Evolutionary conservation across 345 rosid species (phyloP), one percentile per base, ranked within the genome.

Genomic region (Arabidopsis suecica): DNA sequence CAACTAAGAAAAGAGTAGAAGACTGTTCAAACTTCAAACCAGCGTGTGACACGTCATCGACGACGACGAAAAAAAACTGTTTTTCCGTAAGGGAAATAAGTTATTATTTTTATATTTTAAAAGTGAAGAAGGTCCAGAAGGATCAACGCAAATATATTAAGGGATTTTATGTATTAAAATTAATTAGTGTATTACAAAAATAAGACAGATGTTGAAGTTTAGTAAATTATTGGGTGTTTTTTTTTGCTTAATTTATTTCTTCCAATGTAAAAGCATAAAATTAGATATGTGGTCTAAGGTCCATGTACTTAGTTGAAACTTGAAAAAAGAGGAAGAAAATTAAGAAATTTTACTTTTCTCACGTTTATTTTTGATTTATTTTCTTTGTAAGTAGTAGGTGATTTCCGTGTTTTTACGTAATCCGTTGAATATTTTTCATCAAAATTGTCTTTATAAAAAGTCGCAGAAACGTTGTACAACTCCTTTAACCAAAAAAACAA

Each of bases 1-100:
- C 81, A 84, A 91, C 66, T 89, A 25, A 45, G 47, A 8, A 32
- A 22, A 11, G 58, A n/a, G 28, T 55, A 8, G 5, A 61, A 65
- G 44, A 69, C 53, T 45, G 32, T 37, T 76, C 79, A 53, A 61
- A 75, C 11, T 22, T 75, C 80, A 62, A 63, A 76, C 37, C 48
- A 69, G 50, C 66, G 59, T 50, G 45, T 70, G 80, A 47, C 76
- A 77, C 76, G 76, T 77, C 66, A 25, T 47, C 5, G 14, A 53
- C 1, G 12, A 47, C 51, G 20, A 45, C 18, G 45, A 41, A 9
- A 16, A 8, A 18, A 2, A 16, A 36, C 45, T 59, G 9, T 48
- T 58, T 48, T 16, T 13, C 44, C 32, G 2, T 14, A 20, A 60
- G 47, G 47, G 16, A 11, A 37, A 38, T 10, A 55, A 30, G 32